Evolutionary conservation across 306 rosid species (phyloP), one percentile per base, ranked within the genome.

Genomic region (Delonix regia): DNA sequence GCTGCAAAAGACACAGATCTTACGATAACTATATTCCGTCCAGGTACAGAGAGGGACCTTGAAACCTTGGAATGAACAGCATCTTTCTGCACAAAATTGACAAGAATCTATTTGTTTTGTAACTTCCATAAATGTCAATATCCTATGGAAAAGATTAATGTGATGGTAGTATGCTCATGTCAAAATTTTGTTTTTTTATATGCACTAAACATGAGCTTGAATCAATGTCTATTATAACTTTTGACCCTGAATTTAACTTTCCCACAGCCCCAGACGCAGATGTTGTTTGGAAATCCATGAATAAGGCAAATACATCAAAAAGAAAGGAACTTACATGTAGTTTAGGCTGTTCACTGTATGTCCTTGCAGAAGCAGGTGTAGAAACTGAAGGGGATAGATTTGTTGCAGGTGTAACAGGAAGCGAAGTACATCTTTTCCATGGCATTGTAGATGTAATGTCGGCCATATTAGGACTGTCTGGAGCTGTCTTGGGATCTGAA

Each of bases 11-110:
- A 95, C 73, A 89, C 51, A 22, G 99, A 95, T 83, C 99, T 91
- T 69, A 92, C 92, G 75, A 92, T 87, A 73, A 95, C 90, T 61
- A 89, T 81, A 81, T 87, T 92, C 81, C 87, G 80, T 73, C 86
- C 93, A 48, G 98, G 97, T 74, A 94, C 81, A 13, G 99, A 89
- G 42, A 95, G 88, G 83, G 98, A 95, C 86, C 99, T 91, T 66
- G 97, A 92, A 82, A 95, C 96, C 83, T 87, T 81, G 38, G 92
- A 71, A 62, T 74, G 84, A 7, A 7, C 85, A 51, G 64, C 78
- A 19, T 76, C 97, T 87, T 91, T 92, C 99, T 95, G 94, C 91
- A 73, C 28, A 79, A 75, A 71, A 73, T 80, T 60, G 82, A 85
- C 24, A 63, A 22, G 25, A 81, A 57, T 25, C 74, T 78, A n/a